Percentiles rank a stretch among this genome's conserved stretches.
phyloP scores from a whole-genome alignment of 129 eudicot species.

The Arctium lappa region DNA sequence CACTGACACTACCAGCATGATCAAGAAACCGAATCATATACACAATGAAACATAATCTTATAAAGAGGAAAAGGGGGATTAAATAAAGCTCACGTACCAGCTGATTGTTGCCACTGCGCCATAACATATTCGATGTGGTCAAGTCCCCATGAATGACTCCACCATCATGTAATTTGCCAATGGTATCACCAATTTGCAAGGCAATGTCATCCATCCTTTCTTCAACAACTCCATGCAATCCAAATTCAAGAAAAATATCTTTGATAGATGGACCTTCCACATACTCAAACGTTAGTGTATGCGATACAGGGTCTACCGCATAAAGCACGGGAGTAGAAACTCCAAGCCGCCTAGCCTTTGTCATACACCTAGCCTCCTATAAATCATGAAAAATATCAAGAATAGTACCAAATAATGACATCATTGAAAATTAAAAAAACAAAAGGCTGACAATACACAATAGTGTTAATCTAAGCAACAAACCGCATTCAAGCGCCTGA shows the following conservation, averaged over 20 bases:
- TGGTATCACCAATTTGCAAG: slow-evolving; percentile 67
- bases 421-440: background rate
- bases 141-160: slow-evolving; percentile 92
- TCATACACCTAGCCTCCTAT: slow-evolving; percentile 95
- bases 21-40: background rate
- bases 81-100: slow-evolving; percentile 44
- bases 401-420: background rate
- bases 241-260: slow-evolving; percentile 80
- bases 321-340: slow-evolving; percentile 84
- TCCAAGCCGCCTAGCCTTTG: slow-evolving; percentile 94
- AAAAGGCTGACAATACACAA: background rate
- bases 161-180: slow-evolving; percentile 92
- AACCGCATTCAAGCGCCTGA: slow-evolving; percentile 87
- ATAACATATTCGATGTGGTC: slow-evolving; percentile 96
- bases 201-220: slow-evolving; percentile 80
- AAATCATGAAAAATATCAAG: slow-evolving; percentile 14
- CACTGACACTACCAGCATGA: background rate
- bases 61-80: background rate
- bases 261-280: slow-evolving; percentile 82
- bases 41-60: background rate
- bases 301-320: slow-evolving; percentile 66
- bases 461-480: slow-evolving; percentile 24
- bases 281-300: slow-evolving; percentile 74
- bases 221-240: slow-evolving; percentile 60
- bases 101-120: slow-evolving; percentile 59